A percentile compares a stretch with the other conserved stretches of the same genome.
These are phyloP conservation scores for Corymbia maculata DNA, from an alignment of 345 rosid species.

Conservation along the genomic window DNA sequence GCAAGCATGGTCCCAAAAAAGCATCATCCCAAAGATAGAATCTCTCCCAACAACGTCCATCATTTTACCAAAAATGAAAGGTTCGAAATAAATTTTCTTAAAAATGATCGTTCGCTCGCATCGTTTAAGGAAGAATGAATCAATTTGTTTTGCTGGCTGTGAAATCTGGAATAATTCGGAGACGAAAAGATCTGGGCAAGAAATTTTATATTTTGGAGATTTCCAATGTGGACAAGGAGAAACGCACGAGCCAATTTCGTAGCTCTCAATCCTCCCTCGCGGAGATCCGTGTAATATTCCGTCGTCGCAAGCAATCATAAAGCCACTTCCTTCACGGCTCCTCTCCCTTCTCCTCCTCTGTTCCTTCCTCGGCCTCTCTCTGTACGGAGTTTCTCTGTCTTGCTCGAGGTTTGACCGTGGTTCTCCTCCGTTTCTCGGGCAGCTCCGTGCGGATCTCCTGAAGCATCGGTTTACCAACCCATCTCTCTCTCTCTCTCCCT, in stretches of 20 bases:
- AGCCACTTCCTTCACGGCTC: background rate
- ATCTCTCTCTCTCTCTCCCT: background rate
- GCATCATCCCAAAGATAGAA: background rate
- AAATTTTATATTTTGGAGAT: background rate
- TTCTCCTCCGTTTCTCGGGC: background rate
- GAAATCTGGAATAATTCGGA: background rate
- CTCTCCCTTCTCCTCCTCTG: background rate
- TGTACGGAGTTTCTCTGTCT: background rate
- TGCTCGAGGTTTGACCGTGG: background rate
- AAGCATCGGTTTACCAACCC: background rate
- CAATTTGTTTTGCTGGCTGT: too few species aligned
- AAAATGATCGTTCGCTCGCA: background rate
- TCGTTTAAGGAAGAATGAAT: too few species aligned
- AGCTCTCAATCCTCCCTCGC: background rate
- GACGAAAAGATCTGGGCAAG: accelerated
- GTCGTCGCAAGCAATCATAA: background rate
- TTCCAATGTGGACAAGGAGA: background rate
- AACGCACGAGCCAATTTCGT: background rate
- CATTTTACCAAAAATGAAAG: background rate
- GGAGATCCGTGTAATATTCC: constrained; percentile 2
- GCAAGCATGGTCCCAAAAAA: too few species aligned
- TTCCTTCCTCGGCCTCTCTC: background rate
- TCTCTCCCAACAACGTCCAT: background rate
- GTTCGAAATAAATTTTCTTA: background rate
- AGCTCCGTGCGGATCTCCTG: background rate